Conservation (phyloP, 305 asterid species). For the Striga hermonthica region DNA sequence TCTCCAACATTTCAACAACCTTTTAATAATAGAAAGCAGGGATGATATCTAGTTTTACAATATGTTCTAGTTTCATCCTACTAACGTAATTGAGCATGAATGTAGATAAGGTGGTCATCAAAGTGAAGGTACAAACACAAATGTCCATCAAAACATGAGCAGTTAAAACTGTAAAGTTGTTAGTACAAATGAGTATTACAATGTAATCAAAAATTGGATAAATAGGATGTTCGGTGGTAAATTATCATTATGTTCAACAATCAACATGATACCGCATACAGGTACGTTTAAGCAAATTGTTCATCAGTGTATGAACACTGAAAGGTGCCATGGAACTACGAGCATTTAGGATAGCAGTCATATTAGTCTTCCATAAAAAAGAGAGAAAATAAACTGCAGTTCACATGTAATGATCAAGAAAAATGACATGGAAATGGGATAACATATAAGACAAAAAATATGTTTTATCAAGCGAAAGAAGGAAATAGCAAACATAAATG, state of each 20-base stretch:
- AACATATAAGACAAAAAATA: conserved; percentile 9
- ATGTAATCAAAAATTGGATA: neutral
- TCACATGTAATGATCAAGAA: conserved; percentile 4
- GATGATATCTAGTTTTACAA: neutral
- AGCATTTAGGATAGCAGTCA: neutral
- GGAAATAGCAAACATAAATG: neutral
- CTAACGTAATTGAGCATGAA: conserved; percentile 5
- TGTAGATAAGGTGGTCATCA: conserved; percentile 9
- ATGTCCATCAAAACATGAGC: conserved; percentile 7
- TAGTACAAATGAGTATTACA: neutral
- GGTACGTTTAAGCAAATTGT: conserved; percentile 8
- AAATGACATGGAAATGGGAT: conserved; percentile 26
- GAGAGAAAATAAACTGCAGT: conserved; percentile 11
- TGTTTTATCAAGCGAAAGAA: conserved; percentile 21
- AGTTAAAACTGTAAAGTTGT: neutral
- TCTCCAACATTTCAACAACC: too few relatives aligned
- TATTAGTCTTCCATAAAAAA: conserved; percentile 17
- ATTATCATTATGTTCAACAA: neutral
- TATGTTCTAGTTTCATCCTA: conserved; percentile 2
- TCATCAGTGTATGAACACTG: neutral
- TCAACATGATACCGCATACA: conserved; percentile 18
- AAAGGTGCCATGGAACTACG: too few relatives aligned
- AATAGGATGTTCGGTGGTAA: neutral
- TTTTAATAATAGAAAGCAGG: neutral
- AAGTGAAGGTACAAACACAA: conserved; percentile 9